Base-by-base conservation (phyloP, 2,329 filamentous ascomycete genomes). In the Ustulina deusta region DNA sequence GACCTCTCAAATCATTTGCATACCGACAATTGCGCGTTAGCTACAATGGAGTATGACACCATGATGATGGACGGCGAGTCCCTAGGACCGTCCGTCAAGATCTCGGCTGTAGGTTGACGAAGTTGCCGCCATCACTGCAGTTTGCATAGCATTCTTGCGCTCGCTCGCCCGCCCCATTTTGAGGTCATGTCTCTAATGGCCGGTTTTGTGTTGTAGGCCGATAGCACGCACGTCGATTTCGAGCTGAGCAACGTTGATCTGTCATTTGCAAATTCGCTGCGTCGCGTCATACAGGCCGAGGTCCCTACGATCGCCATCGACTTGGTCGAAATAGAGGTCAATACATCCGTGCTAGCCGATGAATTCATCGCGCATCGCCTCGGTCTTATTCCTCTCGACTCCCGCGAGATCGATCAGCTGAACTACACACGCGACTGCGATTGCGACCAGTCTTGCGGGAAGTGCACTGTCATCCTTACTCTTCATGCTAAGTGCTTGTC, bases 231-330 rank as follows among this genome's bases (percentile, higher is more conserved):
- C 76, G 94, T 97, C 79, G 91, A 97, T 82, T 98, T 98, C 84
- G 91, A 96, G 80, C 89, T 99, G 65, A 91, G 89, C 76, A 93
- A 93, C 79, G 93, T 95, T 76, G 93, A 97, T 78, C 90, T 97
- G 66, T 88, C 94, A 70, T 93, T 97, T 75, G 95, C 95, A 75
- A 99, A 99, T 85, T 92, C 94, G 52, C 83, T 98, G 69, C 94
- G 95, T 70, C 93, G 95, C 78, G 87, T 93, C 66, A 95, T 98
- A 83, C 90, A 97, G 72, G 93, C 93, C 75, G 95, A 99, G 82
- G 92, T 99, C 67, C 94, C 95, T 11, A 97, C 93, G 27, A 90
- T 98, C 75, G 94, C 96, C 71, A 94, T 98, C 79, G 95, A 99
- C 77, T 88, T 97, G 15, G 94, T 98, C 70, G 93, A 98, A 80